These are phyloP conservation scores for Rhynchospora breviuscula DNA, from an alignment of 176 grass and related monocot genomes.

Conservation along the genomic window DNA sequence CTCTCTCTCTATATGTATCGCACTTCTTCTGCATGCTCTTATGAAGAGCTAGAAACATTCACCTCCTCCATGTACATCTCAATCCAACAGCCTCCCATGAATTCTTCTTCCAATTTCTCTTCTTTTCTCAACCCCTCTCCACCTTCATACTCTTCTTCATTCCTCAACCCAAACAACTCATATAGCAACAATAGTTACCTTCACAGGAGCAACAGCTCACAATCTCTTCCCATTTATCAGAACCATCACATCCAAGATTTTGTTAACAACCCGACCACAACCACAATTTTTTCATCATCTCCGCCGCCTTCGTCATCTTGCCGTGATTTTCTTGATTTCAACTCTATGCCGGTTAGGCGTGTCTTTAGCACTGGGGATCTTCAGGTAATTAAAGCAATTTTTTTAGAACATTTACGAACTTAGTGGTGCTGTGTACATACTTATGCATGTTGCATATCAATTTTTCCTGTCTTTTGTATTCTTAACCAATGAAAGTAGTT, in stretches of 20 bases:
- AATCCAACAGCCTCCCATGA: not conserved
- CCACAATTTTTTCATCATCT: not conserved
- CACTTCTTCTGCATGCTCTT: not conserved
- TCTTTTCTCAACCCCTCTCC: constrained; percentile 2
- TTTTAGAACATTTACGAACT: too few species aligned
- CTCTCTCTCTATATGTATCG: not conserved
- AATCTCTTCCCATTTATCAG: constrained; percentile 23
- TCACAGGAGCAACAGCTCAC: constrained; percentile 23
- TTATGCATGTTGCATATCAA: not conserved
- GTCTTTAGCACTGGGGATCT: constrained; percentile 33
- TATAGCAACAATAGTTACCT: constrained; percentile 5
- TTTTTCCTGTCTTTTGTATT: not conserved
- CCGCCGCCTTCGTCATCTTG: constrained; percentile 15
- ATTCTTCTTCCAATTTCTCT: constrained; percentile 10
- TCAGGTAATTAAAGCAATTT: not conserved
- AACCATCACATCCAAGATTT: constrained; percentile 5
- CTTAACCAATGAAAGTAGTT: too few species aligned
- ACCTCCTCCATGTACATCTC: constrained; percentile 17
- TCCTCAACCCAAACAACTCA: not conserved
- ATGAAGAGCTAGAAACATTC: constrained; percentile 10
- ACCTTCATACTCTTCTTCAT: constrained; percentile 16
- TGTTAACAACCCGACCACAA: not conserved
- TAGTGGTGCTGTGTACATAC: not conserved
- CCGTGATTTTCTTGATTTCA: constrained; percentile 14
- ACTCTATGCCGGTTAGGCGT: constrained; percentile 14